Conservation (phyloP, 2,329 filamentous ascomycete species). For the Myriosclerotinia scirpicola region DNA sequence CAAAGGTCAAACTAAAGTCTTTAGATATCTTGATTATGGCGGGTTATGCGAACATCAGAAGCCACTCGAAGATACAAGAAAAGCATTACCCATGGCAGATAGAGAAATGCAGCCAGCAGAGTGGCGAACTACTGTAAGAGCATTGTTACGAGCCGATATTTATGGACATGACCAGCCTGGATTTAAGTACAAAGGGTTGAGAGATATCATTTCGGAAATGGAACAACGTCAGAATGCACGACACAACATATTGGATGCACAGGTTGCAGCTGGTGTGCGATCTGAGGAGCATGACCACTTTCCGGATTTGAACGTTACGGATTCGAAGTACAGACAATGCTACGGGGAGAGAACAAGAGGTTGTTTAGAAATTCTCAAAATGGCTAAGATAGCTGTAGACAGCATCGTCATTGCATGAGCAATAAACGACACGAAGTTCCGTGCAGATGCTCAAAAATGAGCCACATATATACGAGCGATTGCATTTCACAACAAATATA, state of each 20-base stretch:
- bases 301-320: constrained; percentile 6
- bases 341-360: constrained; percentile 42
- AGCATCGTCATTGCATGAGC: constrained; percentile 53
- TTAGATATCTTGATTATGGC: constrained; percentile 37
- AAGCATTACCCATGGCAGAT: neutral
- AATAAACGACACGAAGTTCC: neutral
- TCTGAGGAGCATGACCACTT: neutral
- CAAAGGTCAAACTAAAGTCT: constrained; percentile 42
- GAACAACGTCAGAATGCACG: constrained; percentile 51
- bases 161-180: constrained; percentile 48
- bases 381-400: constrained; percentile 55
- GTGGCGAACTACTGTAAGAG: constrained; percentile 56
- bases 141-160: constrained; percentile 56
- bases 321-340: constrained; percentile 35
- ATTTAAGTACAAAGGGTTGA: constrained; percentile 50
- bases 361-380: constrained; percentile 54
- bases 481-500: neutral
- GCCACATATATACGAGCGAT: neutral
- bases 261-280: constrained; percentile 45
- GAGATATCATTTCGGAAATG: constrained; percentile 54
- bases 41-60: constrained; percentile 30
- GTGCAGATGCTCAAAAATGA: neutral
- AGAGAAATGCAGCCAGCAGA: constrained; percentile 50
- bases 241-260: constrained; percentile 52
- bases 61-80: constrained; percentile 20